Evolutionary conservation across 1,284 basidiomycete species (phyloP), one percentile per base, ranked within the genome.

Genomic region (Sanghuangporus weigelae): DNA sequence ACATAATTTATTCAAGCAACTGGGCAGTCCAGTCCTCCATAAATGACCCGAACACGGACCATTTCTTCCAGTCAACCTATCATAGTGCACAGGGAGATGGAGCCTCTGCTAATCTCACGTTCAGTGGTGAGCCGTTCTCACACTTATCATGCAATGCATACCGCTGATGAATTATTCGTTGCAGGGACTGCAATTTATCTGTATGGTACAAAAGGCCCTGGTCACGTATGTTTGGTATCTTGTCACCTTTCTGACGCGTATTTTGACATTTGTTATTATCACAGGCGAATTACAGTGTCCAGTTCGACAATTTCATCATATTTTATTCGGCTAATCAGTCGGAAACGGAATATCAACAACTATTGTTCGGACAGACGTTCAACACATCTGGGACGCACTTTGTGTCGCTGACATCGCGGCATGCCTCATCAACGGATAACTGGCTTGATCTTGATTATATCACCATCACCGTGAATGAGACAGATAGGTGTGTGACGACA

Each of bases 401-500:
- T 42, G 67, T 73, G 53, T 68, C 66, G 31, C 50, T 71, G 51
- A 66, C 65, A 40, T 68, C 69, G 14, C 50, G 63, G 39, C 63
- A 68, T 42, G 57, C 46, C 54, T 63, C 65, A 7, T 46, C 50
- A 44, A 69, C 66, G 23, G 40, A 59, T 42, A 46, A 46, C 16
- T 73, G 72, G 72, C 62, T 73, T 38, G 72, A 73, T 51, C 46
- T 73, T 10, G 72, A 73, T 66, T 73, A 67, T 60, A 66, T 73
- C 63, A 68, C 69, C 7, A 68, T 73, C 62, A 68, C 70, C 3
- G 56, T 61, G 44, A 57, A 64, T 53, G 48, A 53, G 26, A 51
- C 55, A 39, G 60, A 65, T 21, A 51, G 50, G 60, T 65, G 36
- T 35, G 60, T 58, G 16, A 54, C 31, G 11, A 21, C 14, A 31